Evolutionary conservation across 306 rosid species (phyloP), one percentile per base, ranked within the genome.

Genomic region (Cicer cuneatum): DNA sequence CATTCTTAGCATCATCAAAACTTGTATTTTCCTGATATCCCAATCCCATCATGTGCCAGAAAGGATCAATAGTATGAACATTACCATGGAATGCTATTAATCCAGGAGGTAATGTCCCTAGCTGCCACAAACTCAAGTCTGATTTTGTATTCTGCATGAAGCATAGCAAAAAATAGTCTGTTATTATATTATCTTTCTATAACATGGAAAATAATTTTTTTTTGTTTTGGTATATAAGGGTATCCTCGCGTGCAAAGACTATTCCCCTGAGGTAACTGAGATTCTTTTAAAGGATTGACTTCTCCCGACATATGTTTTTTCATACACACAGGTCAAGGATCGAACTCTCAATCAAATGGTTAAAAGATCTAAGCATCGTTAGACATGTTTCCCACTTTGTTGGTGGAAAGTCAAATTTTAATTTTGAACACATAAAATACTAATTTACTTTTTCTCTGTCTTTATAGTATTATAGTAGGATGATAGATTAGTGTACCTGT

Each of bases 21-120:
- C 89, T 90, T 49, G 96, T 90, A 77, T 86, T 87, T 69, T 95
- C 93, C 68, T 95, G 97, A 80, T 92, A 95, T 77, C 99, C 98
- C 69, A 95, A 85, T 48, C 99, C 98, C 80, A 92, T 66, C 98
- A 92, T 90, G 75, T 95, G 98, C 99, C 99, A 92, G 74, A 92
- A 92, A 35, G 96, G 90, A 78, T 95, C 96, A 3, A 92, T 95
- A n/a, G 77, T 70, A 53, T 85, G 90, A 60, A 95, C 97, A 61
- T 95, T 89, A 16, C 96, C 96, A 38, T 89, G 96, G 86, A 88
- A 94, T 67, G 99, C 99, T 83, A 94, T 94, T 79, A 94, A 82
- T 62, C 97, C 95, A 1, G 98, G 97, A 58, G 97, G 96, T 74
- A 90, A 81, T 75, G 99, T 94, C 68, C 99, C 97, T 73, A 94